Evolutionary conservation across 345 rosid species (phyloP), one percentile per base, ranked within the genome.

Genomic region (Gossypium australe): DNA sequence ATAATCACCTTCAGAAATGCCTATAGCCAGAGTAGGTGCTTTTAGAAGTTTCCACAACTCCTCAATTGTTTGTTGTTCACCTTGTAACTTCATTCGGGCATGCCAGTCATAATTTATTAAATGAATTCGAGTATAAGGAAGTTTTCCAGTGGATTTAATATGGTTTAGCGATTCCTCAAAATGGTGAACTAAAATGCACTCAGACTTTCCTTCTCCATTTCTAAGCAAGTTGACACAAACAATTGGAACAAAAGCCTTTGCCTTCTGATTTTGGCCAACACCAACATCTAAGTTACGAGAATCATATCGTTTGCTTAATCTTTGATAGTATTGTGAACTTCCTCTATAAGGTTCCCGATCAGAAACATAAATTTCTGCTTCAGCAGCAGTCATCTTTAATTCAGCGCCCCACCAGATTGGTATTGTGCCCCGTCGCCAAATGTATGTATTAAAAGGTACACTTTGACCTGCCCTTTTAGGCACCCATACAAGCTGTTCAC

Each of bases 391-490:
- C 56, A 94, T 82, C 85, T 93, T 95, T 77, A 95, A 70, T 74
- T 95, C 98, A 47, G 99, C 98, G 83, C 99, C 97, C 99, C 99
- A 93, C 99, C 99, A 95, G 47, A 95, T 93, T 18, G 99, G 98
- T 60, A 93, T 95, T 59, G 99, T 93, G 77, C 99, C 99, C 67
- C 98, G 90, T 67, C 98, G 90, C 99, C 98, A 95, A 52, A 93
- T 82, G 75, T 90, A 91, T 22, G 94, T 88, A 78, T 83, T 95
- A 77, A 93, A 95, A 80, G 94, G 94, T 80, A 91, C 76, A 82
- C 93, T 89, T 79, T 84, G 97, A 79, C 90, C 90, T 14, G 88
- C 68, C 78, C 70, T 88, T 85, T 86, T 93, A 70, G 99, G 98
- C 61, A 84, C 86, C 98, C 98, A 95, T 78, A 91, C 92, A 77